Conservation (phyloP, 108 stramenopile species). For the Skeletonema menzelii region DNA sequence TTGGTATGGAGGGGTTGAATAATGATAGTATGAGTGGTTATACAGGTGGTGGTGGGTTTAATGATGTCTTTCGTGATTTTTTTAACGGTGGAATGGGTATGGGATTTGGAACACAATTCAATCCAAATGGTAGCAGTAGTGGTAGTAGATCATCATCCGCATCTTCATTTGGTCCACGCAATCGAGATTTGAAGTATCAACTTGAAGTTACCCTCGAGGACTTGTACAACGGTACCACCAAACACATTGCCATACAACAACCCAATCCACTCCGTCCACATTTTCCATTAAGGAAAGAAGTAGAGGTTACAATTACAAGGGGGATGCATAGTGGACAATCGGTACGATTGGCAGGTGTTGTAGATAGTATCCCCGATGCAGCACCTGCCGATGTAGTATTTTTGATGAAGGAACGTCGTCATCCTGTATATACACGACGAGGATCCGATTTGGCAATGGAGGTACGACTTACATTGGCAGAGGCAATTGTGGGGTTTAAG, state of each 20-base stretch:
- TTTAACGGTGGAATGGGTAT: not conserved
- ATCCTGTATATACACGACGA: conserved; percentile 66
- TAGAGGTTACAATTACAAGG: conserved; percentile 59
- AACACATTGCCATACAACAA: conserved; percentile 52
- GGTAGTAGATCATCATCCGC: not conserved
- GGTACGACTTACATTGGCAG: conserved; percentile 57
- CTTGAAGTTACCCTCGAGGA: conserved; percentile 83
- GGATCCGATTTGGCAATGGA: conserved; percentile 81
- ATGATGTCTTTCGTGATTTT: conserved; percentile 34
- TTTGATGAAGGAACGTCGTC: conserved; percentile 52
- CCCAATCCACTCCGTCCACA: conserved; percentile 39
- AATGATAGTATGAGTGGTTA: conserved; percentile 10
- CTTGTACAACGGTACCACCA: conserved; percentile 67
- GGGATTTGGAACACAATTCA: not conserved
- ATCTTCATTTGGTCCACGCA: conserved; percentile 30
- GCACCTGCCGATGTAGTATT: conserved; percentile 81
- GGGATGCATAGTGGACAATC: conserved; percentile 63
- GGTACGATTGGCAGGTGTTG: conserved; percentile 63
- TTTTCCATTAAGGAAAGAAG: conserved; percentile 45
- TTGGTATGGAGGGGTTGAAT: conserved; percentile 73
- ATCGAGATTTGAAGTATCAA: conserved; percentile 70
- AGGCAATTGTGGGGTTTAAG: conserved; percentile 61
- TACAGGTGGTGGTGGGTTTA: conserved; percentile 13
- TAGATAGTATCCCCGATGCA: conserved; percentile 59
- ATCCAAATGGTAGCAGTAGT: not conserved